Evolutionary conservation across 2,329 filamentous ascomycete species (phyloP).

Genomic region (Tolypocladium paradoxum): DNA sequence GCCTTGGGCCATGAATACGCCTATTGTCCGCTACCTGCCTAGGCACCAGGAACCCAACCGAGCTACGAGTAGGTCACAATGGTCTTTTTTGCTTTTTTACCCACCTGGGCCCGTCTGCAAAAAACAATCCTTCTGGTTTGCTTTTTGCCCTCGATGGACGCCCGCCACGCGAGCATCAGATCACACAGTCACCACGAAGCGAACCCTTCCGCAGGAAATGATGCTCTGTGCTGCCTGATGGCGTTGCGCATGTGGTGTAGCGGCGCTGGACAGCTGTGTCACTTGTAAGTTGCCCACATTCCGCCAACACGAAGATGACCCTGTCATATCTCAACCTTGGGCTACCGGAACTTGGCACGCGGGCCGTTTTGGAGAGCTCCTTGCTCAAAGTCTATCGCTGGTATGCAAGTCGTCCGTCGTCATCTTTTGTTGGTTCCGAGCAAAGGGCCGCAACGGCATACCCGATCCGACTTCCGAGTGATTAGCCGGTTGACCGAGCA

Average conservation of each 20-base stretch:
- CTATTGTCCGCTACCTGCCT: no score
- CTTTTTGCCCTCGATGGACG: background rate
- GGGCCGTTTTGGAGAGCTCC: no score
- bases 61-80: background rate
- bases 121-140: background rate
- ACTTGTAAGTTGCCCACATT: background rate
- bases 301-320: background rate
- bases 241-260: background rate
- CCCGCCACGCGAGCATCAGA: background rate
- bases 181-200: background rate
- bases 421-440: no score
- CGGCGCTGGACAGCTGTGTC: background rate
- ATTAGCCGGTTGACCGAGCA: no score
- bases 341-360: no score
- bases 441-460: no score
- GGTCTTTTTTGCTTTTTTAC: background rate
- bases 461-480: no score
- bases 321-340: background rate
- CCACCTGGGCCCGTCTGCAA: background rate
- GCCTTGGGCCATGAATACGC: background rate
- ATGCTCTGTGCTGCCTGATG: background rate
- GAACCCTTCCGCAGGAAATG: background rate
- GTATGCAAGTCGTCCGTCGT: no score
- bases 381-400: no score
- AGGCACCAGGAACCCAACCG: background rate